Percentiles rank a stretch among this genome's conserved stretches.
These are phyloP conservation scores for Discostella stelligera DNA, from an alignment of 352 stramenopile genomes.

Conservation along the genomic window DNA sequence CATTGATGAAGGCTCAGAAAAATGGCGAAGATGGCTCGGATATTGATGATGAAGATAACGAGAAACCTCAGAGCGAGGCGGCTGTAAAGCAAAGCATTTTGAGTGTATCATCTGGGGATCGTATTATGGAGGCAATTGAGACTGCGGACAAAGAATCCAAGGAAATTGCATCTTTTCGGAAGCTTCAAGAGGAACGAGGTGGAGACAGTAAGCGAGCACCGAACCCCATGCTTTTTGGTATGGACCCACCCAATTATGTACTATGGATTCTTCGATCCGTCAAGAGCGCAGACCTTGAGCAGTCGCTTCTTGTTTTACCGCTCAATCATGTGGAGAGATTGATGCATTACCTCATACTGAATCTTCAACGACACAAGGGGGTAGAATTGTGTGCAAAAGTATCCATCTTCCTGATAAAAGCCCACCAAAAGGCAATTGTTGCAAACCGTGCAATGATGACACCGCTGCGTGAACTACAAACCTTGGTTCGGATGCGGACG, in stretches of 20 bases:
- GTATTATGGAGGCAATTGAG: conserved; percentile 94
- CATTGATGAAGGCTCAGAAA: conserved; percentile 50
- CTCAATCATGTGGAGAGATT: conserved; percentile 93
- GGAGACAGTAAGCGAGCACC: conserved; percentile 51
- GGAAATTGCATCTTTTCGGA: conserved; percentile 80
- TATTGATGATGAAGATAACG: conserved; percentile 81
- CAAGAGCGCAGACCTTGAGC: conserved; percentile 93
- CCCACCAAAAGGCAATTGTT: conserved; percentile 76
- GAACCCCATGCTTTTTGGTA: conserved; percentile 93
- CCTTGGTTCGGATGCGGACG: conserved; percentile 59
- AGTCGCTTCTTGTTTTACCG: conserved; percentile 95
- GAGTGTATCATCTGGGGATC: conserved; percentile 86
- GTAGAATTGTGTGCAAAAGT: conserved; percentile 88
- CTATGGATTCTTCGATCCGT: conserved; percentile 90
- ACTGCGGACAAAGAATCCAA: conserved; percentile 89
- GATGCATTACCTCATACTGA: conserved; percentile 89
- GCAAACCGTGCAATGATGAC: conserved; percentile 61
- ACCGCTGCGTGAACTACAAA: conserved; percentile 73
- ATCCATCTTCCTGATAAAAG: conserved; percentile 77
- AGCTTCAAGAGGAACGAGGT: conserved; percentile 58
- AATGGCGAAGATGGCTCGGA: conserved; percentile 86
- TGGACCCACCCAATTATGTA: conserved; percentile 92
- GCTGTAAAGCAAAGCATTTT: conserved; percentile 91
- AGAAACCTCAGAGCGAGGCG: conserved; percentile 87
- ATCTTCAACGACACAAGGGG: conserved; percentile 83